Evolutionary conservation across 768 basidiomycete species (phyloP).

Genomic region (Pisolithus albus): DNA sequence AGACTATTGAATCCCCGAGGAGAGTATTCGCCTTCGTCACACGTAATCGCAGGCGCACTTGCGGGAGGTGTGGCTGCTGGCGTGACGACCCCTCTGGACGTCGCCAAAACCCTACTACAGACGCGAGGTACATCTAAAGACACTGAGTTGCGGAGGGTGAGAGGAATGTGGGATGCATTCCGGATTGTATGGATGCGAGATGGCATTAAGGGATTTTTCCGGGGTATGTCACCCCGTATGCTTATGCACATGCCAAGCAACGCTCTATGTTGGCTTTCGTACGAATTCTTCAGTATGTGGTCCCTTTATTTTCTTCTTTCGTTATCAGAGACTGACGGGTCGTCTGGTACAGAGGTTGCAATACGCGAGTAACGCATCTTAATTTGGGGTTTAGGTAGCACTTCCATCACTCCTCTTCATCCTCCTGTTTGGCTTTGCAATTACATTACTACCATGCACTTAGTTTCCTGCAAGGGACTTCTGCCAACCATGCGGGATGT

Average conservation of each 20-base stretch:
- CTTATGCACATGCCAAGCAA: conserved; percentile 96
- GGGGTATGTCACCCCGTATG: conserved; percentile 87
- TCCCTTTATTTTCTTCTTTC: neutral
- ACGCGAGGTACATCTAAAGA: conserved; percentile 90
- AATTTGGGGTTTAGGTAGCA: neutral
- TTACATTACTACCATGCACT: conserved; percentile 10
- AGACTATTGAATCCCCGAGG: conserved; percentile 75
- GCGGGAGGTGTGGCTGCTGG: conserved; percentile 94
- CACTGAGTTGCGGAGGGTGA: conserved; percentile 71
- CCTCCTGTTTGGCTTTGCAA: conserved; percentile 4
- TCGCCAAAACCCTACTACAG: conserved; percentile 95
- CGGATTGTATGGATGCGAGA: conserved; percentile 83
- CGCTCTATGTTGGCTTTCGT: conserved; percentile 94
- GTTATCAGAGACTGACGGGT: conserved; percentile 3
- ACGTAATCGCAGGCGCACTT: conserved; percentile 85
- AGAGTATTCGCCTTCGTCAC: conserved; percentile 87
- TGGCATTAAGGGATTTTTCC: conserved; percentile 75
- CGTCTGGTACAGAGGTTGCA: conserved; percentile 45
- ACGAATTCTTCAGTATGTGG: conserved; percentile 95
- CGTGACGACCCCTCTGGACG: conserved; percentile 93
- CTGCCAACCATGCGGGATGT: neutral
- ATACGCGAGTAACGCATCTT: conserved; percentile 40
- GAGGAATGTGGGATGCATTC: conserved; percentile 84
- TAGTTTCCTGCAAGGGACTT: neutral
- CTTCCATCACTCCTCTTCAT: neutral